Percentiles rank a stretch among this genome's conserved stretches.
Evolutionary conservation across 805 yeast genomes (phyloP).

Genomic region (Lachancea mirantina): DNA sequence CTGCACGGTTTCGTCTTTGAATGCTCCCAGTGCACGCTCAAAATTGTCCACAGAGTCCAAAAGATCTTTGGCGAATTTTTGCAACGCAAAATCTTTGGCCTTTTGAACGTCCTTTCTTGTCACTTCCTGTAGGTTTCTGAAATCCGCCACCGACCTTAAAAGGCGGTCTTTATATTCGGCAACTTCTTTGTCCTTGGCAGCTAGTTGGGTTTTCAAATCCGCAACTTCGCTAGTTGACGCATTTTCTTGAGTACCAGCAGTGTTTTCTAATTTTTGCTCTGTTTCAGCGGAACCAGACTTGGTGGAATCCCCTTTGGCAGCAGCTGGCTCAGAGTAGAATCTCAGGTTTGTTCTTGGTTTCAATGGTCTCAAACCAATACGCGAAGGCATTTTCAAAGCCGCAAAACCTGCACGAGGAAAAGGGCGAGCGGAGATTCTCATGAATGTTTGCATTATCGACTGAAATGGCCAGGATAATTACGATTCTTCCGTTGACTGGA

Average conservation of each 20-base stretch:
- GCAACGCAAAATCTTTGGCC: constrained; percentile 84
- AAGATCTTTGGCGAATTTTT: constrained; percentile 84
- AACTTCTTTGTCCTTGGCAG: constrained; percentile 59
- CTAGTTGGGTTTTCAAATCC: constrained; percentile 45
- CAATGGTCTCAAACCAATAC: constrained; percentile 24
- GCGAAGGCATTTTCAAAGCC: too few relatives aligned
- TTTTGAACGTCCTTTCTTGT: constrained; percentile 81
- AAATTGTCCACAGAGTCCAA: constrained; percentile 87
- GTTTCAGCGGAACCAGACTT: constrained; percentile 1
- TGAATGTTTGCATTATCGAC: too few relatives aligned
- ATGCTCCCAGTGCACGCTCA: constrained; percentile 73
- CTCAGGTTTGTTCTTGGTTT: constrained; percentile 15
- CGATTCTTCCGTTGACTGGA: too few relatives aligned
- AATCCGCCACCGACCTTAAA: constrained; percentile 81
- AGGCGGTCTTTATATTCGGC: constrained; percentile 80
- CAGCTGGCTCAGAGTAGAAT: constrained; percentile 22
- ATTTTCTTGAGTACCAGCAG: too few relatives aligned
- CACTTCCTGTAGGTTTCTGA: constrained; percentile 85
- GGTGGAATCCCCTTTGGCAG: constrained; percentile 11
- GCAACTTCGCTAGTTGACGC: constrained; percentile 20
- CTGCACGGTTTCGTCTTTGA: constrained; percentile 52
- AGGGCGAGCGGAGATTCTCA: too few relatives aligned
- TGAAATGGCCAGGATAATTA: too few relatives aligned
- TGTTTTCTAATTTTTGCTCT: constrained; percentile 13
- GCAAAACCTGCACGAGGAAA: too few relatives aligned